phyloP scores from a whole-genome alignment of 1,284 basidiomycete species.

The Albatrellus sp. region DNA sequence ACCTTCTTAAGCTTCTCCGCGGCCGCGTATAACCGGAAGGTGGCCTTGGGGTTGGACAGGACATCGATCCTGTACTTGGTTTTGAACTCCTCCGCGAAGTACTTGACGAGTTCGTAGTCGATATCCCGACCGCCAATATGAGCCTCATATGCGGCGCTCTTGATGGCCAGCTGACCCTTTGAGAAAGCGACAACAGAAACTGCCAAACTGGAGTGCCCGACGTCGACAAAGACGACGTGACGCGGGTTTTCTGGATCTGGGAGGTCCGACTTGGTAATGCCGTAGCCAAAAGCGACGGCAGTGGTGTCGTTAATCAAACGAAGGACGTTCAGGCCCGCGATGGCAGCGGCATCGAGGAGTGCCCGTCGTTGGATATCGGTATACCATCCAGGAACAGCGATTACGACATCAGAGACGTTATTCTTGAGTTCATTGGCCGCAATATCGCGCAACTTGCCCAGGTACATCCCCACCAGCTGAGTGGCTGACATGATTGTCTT shows the following conservation, averaged over 20 bases:
- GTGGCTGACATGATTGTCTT: slow-evolving; percentile 67
- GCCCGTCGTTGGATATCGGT: slow-evolving; percentile 86
- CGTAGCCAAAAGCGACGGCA: slow-evolving; percentile 86
- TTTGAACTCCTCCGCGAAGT: slow-evolving; percentile 88
- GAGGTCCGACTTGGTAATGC: slow-evolving; percentile 92
- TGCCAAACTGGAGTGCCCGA: slow-evolving; percentile 83
- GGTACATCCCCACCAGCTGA: slow-evolving; percentile 78
- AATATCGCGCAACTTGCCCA: slow-evolving; percentile 82
- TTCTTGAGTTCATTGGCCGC: slow-evolving; percentile 75
- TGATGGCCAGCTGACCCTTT: slow-evolving; percentile 82
- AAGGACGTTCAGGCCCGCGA: slow-evolving; percentile 80
- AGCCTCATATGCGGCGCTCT: slow-evolving; percentile 78
- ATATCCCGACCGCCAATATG: slow-evolving; percentile 91
- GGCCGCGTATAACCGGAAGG: slow-evolving; percentile 76
- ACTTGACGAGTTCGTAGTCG: slow-evolving; percentile 75
- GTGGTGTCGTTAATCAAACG: slow-evolving; percentile 93
- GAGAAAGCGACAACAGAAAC: slow-evolving; percentile 82
- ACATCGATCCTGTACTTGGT: slow-evolving; percentile 93
- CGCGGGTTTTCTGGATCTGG: slow-evolving; percentile 73
- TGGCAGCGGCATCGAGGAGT: slow-evolving; percentile 75
- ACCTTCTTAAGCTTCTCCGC: slow-evolving; percentile 71
- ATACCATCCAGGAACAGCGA: slow-evolving; percentile 91
- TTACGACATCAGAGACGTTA: slow-evolving; percentile 79
- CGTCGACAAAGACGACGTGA: slow-evolving; percentile 84
- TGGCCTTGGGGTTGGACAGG: slow-evolving; percentile 77